Conservation (phyloP, 2,329 filamentous ascomycete genomes). For the Onygenales sp. region DNA sequence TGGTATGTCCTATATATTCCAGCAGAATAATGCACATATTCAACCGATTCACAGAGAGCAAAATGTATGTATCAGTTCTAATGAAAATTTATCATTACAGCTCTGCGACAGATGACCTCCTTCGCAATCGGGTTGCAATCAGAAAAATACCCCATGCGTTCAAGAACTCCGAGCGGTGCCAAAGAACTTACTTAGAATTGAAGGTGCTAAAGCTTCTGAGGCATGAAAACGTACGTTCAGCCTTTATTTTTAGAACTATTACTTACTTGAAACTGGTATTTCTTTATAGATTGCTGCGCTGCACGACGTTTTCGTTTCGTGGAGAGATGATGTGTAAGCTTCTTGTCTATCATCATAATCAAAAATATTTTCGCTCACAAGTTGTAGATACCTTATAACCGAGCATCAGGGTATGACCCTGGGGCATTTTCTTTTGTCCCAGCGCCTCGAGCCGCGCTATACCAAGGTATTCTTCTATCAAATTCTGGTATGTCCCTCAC, state of each 20-base stretch:
- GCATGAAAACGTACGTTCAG: background rate
- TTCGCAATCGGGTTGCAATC: background rate
- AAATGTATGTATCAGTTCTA: background rate
- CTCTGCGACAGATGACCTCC: background rate
- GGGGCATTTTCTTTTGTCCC: background rate
- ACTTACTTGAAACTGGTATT: background rate
- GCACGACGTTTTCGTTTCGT: background rate
- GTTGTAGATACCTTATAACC: background rate
- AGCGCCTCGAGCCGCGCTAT: background rate
- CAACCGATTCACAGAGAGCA: too few relatives aligned
- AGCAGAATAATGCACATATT: too few relatives aligned
- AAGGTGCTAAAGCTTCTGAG: background rate
- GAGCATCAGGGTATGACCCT: background rate
- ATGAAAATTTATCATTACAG: background rate
- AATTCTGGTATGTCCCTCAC: background rate
- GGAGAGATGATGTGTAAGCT: background rate
- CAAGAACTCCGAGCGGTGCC: background rate
- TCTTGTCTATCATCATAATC: background rate
- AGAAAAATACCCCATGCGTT: background rate
- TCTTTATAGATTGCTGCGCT: background rate
- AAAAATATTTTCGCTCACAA: too few relatives aligned
- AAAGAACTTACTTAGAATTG: background rate
- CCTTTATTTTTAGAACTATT: background rate
- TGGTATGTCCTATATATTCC: too few relatives aligned
- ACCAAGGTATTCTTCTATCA: constrained; percentile 1